Evolutionary conservation across 2,329 filamentous ascomycete species (phyloP).

Genomic region (Ampelomyces quisqualis): DNA sequence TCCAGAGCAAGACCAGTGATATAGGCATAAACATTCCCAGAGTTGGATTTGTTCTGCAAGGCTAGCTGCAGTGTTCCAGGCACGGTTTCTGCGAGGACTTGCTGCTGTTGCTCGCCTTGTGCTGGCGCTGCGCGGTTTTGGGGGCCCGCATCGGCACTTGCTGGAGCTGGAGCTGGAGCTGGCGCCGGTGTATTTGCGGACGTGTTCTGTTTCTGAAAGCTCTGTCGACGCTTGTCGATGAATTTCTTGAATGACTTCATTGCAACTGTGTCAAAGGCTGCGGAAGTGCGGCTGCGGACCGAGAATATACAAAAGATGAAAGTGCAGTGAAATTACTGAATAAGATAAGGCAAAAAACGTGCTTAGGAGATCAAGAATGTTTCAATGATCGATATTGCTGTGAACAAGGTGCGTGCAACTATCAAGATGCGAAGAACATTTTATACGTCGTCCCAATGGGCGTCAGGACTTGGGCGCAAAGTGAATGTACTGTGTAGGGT

Average conservation of each 20-base stretch:
- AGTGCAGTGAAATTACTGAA: no score
- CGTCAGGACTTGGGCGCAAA: conserved; percentile 12
- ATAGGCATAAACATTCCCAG: conserved; percentile 64
- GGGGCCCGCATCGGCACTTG: conserved; percentile 7
- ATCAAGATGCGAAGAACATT: conserved; percentile 9
- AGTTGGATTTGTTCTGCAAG: conserved; percentile 65
- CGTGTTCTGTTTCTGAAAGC: conserved; percentile 12
- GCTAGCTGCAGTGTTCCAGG: conserved; percentile 58
- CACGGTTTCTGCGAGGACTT: conserved; percentile 25
- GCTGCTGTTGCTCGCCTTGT: conserved; percentile 22
- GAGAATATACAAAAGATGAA: background rate
- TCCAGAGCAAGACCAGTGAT: conserved; percentile 67
- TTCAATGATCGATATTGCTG: background rate
- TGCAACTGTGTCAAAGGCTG: conserved; percentile 11
- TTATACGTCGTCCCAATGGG: conserved; percentile 19
- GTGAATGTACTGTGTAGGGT: conserved; percentile 27
- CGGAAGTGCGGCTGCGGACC: conserved; percentile 1
- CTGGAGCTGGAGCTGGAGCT: conserved; percentile 1
- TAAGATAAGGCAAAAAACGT: background rate
- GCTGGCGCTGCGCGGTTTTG: conserved; percentile 13
- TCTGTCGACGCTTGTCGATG: conserved; percentile 27
- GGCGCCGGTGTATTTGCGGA: conserved; percentile 4
- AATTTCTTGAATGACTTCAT: conserved; percentile 31
- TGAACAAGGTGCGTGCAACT: conserved; percentile 8
- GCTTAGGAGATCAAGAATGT: background rate